Evolutionary conservation across 2,329 filamentous ascomycete species (phyloP), one percentile per base, ranked within the genome.

Genomic region (Fusarium odoratissimum): DNA sequence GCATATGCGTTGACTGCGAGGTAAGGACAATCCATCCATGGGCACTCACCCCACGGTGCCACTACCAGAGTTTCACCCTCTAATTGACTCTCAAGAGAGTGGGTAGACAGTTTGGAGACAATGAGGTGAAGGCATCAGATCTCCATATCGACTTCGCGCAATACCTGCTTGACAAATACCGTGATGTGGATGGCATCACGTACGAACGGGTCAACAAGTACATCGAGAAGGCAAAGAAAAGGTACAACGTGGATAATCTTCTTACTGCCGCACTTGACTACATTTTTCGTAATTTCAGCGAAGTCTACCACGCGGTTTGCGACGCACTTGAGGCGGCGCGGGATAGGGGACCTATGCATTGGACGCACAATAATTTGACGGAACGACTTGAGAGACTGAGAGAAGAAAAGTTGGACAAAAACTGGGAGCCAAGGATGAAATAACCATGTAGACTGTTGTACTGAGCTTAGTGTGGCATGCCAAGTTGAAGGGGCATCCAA

Each of bases 141-240:
- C 60, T 74, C 42, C 75, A 77, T 59, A 70, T 75, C 64, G 60
- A 58, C 23, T 61, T 77, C 73, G 75, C 73, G 46, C 71, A 72
- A 75, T 77, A 77, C 40, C 60, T 77, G 37, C 49, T 77, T 44
- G 75, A 77, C 31, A 77, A 71, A 54, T 73, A 76, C 58, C 61
- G 71, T 35, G 73, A 77, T 41, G 44, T 40, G 13, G 71, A 66
- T 23, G 73, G 73, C 42, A 70, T 77, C 63, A 77, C 69, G 31
- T 77, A 76, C 45, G 73, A 76, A 56, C 56, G 57, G 23, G 60
- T 76, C 40, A 73, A 76, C 56, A 62, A 51, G 54, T 68, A 73
- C 59, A 75, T 76, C 23, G 56, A 52, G 31, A 64, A 56, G 14
- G 71, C 75, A 14, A 76, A 49, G 42, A 61, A 66, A 56, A 56